Conservation (phyloP, 2,329 filamentous ascomycete genomes). For the Clarireedia homoeocarpa region DNA sequence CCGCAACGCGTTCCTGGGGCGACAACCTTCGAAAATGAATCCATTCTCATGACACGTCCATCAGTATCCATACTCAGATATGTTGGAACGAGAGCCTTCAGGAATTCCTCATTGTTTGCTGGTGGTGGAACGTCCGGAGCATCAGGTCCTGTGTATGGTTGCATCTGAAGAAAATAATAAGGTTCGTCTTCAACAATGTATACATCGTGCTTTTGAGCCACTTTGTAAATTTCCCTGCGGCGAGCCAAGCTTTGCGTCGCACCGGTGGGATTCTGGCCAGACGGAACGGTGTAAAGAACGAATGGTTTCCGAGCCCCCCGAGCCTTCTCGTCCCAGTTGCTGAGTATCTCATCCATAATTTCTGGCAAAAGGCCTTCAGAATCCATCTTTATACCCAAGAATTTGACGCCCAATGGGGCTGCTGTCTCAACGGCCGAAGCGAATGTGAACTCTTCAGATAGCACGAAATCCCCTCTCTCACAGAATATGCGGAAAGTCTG, state of each 20-base stretch:
- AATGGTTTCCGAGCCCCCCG: slow-evolving; percentile 55
- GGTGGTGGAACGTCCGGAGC: slow-evolving; percentile 34
- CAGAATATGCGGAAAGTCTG: slow-evolving; percentile 77
- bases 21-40: slow-evolving; percentile 90
- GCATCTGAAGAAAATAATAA: slow-evolving; percentile 67
- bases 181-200: slow-evolving; percentile 68
- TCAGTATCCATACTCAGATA: slow-evolving; percentile 75
- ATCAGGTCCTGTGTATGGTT: slow-evolving; percentile 39
- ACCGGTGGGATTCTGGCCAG: slow-evolving; percentile 70
- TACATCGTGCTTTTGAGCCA: slow-evolving; percentile 64
- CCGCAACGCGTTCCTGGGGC: slow-evolving; percentile 74
- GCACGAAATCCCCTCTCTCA: slow-evolving; percentile 63
- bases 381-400: slow-evolving; percentile 57
- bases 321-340: slow-evolving; percentile 53
- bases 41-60: slow-evolving; percentile 81
- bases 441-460: slow-evolving; percentile 91
- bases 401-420: slow-evolving; percentile 51
- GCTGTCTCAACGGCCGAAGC: slow-evolving; percentile 61
- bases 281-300: slow-evolving; percentile 63
- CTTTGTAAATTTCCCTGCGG: slow-evolving; percentile 53
- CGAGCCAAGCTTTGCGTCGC: slow-evolving; percentile 54
- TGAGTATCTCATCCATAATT: slow-evolving; percentile 53
- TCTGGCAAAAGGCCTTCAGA: slow-evolving; percentile 55
- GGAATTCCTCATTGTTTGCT: slow-evolving; percentile 60
- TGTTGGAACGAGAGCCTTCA: slow-evolving; percentile 64